Conservation (phyloP, 768 basidiomycete genomes). For the Auriscalpium vulgare region DNA sequence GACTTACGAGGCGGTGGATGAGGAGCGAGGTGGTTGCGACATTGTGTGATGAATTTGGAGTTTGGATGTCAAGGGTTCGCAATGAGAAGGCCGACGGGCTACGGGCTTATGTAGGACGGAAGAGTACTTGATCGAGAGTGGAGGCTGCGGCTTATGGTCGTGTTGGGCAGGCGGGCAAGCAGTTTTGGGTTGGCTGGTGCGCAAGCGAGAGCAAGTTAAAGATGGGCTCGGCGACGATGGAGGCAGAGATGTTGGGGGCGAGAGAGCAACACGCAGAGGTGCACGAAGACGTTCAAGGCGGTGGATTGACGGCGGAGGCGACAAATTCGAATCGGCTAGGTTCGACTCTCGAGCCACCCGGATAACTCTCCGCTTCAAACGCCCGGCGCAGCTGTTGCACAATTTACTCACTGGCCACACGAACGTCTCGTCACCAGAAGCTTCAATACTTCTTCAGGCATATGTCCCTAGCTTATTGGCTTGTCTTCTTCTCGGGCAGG, state of each 20-base stretch:
- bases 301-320: not conserved
- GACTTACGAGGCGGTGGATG: slow-evolving; percentile 15
- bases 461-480: no score
- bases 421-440: no score
- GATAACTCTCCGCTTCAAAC: slow-evolving; percentile 17
- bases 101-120: no score
- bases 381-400: not conserved
- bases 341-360: not conserved
- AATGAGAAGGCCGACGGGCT: not conserved
- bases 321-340: not conserved
- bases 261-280: not conserved
- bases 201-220: no score
- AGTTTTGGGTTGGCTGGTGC: no score
- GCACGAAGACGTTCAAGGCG: not conserved
- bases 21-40: slow-evolving; percentile 15
- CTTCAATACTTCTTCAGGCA: no score
- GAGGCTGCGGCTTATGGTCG: not conserved
- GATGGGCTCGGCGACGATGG: no score
- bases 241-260: not conserved
- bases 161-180: no score
- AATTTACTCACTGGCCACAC: no score
- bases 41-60: slow-evolving; percentile 1
- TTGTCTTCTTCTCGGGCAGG: no score
- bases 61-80: not conserved
- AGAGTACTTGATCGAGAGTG: not conserved